Evolutionary conservation across 345 rosid genomes (phyloP), one percentile per base, ranked within the genome.

Genomic region (Geranium rotundifolium): DNA sequence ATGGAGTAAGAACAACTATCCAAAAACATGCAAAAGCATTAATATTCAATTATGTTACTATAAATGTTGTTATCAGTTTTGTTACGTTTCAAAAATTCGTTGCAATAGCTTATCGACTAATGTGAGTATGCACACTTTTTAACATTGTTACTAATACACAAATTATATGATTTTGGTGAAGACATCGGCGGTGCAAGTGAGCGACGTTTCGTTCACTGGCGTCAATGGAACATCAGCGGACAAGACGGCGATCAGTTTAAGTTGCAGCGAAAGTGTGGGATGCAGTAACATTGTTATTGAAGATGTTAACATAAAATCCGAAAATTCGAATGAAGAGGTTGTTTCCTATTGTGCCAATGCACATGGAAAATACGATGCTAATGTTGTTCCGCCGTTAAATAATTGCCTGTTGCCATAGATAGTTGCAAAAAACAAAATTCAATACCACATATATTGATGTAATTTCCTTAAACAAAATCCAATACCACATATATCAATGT

Each of bases 181-280:
- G 81, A 69, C 49, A 7, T 77, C 73, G n/a, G 81, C 77, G 0
- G 71, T 73, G 65, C 56, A 65, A 65, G 71, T 77, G 55, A 77
- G 67, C 39, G 58, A 77, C 12, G 71, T 73, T 56, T 50, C 29
- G 30, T 77, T 73, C 70, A 67, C 54, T 55, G 66, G 71, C 39
- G 71, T 77, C 3, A 17, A 41, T 27, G 81, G 81, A 39, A 77
- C 81, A 15, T 70, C 68, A 30, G 77, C 81, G 1, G 64, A 77
- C 0, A 59, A 77, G 54, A 70, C 65, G 19, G 77, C 75, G 27
- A 54, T 73, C 19, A 77, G 65, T 23, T 57, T 77, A 4, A 58
- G 58, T 18, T 73, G 81, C 62, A 77, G 75, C 54, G 63, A 67
- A 61, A 71, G 23, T 1, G 31, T 46, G 17, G 74, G 74, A 1